Percentiles rank a stretch among this genome's conserved stretches.
phyloP scores from a whole-genome alignment of 371 early-diverging fungal genomes.

The Dinochytrium kinnereticum region DNA sequence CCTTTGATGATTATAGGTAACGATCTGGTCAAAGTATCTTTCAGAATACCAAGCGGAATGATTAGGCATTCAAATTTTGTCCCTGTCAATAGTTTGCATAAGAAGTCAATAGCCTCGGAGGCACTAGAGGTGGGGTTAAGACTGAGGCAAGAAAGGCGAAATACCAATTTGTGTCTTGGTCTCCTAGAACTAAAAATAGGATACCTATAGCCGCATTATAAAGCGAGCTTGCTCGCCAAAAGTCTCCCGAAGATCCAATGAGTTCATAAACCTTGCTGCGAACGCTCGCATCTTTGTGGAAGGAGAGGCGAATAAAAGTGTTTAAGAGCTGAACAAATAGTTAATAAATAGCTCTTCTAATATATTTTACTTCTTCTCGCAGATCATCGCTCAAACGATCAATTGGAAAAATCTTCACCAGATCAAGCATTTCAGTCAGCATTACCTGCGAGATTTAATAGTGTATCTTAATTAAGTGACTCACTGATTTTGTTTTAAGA shows the following conservation, averaged over 20 bases:
- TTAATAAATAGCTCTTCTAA: background rate
- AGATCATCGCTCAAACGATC: slow-evolving; percentile 39
- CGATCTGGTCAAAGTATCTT: slow-evolving; percentile 34
- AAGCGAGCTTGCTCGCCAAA: slow-evolving; percentile 47
- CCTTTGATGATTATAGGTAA: slow-evolving; percentile 31
- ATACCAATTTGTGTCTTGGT: slow-evolving; percentile 46
- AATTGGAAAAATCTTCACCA: slow-evolving; percentile 46
- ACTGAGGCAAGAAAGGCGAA: background rate
- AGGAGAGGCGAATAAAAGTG: slow-evolving; percentile 42
- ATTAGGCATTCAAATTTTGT: slow-evolving; percentile 21
- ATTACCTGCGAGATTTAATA: slow-evolving; percentile 16
- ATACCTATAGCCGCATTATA: slow-evolving; percentile 45
- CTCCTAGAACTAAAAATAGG: slow-evolving; percentile 49
- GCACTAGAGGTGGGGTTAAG: slow-evolving; percentile 25
- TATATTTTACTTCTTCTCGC: slow-evolving; percentile 43
- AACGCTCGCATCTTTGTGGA: slow-evolving; percentile 42
- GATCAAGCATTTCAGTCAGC: slow-evolving; percentile 36
- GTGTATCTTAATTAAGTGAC: background rate
- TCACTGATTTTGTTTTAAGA: slow-evolving; percentile 43
- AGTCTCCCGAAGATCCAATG: slow-evolving; percentile 40
- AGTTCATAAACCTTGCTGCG: slow-evolving; percentile 46
- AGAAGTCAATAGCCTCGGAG: slow-evolving; percentile 23
- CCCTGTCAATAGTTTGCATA: slow-evolving; percentile 20
- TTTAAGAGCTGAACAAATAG: slow-evolving; percentile 36
- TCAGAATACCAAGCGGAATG: slow-evolving; percentile 38